phyloP scores from a whole-genome alignment of 2,329 filamentous ascomycete genomes.

The Pseudogymnoascus sp. region DNA sequence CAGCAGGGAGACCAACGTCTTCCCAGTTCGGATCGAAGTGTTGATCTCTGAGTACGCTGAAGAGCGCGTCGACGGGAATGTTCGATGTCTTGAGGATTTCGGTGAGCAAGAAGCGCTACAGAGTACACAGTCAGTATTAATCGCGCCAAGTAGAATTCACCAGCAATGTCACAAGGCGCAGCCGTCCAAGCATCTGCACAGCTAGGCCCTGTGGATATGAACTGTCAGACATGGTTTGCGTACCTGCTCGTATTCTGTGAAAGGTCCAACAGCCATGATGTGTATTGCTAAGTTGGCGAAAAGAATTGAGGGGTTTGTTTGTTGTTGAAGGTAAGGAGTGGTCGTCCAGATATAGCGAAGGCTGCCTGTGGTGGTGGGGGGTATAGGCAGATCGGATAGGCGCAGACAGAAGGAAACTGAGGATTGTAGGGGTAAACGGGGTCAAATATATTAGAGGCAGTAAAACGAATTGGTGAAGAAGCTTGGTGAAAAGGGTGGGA shows the following conservation, averaged over 20 bases:
- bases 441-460: neutral
- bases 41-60: conserved; percentile 34
- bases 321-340: neutral
- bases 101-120: conserved; percentile 34
- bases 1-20: conserved; percentile 39
- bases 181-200: neutral
- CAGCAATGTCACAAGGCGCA: neutral
- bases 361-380: neutral
- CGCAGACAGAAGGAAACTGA: conserved; percentile 1
- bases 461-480: neutral
- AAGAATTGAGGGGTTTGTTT: neutral
- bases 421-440: neutral
- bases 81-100: conserved; percentile 41
- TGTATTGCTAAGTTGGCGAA: neutral
- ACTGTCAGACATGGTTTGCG: neutral
- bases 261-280: conserved; percentile 9
- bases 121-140: neutral
- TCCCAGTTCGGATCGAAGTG: conserved; percentile 39
- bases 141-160: neutral
- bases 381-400: neutral
- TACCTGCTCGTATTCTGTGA: conserved; percentile 16
- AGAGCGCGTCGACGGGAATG: conserved; percentile 35
- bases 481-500: neutral
- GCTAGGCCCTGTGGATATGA: neutral
- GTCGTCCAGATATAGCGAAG: neutral